These are phyloP conservation scores for Cyclostephanos invisitatus DNA, from an alignment of 108 stramenopile genomes.

Conservation along the genomic window DNA sequence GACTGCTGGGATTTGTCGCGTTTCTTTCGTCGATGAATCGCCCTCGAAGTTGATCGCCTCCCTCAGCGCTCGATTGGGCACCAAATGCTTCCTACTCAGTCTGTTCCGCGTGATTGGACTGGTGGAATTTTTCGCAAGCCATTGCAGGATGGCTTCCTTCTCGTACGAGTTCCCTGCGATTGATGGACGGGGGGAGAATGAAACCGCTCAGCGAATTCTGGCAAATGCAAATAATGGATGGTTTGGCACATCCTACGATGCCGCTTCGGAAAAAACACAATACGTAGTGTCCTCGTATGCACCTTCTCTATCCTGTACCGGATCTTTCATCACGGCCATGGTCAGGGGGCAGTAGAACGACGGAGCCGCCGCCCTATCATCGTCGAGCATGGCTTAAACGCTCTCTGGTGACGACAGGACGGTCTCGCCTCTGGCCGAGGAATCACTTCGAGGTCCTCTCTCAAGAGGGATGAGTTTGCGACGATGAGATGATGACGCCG, in stretches of 20 bases:
- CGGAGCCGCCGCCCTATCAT: not conserved
- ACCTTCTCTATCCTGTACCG: slow-evolving; percentile 41
- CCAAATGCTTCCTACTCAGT: slow-evolving; percentile 10
- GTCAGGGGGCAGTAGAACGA: slow-evolving; percentile 38
- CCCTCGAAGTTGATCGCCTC: slow-evolving; percentile 25
- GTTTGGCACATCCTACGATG: not conserved
- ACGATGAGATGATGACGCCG: not conserved
- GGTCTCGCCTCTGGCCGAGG: not conserved
- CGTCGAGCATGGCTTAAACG: not conserved
- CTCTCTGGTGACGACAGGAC: not conserved
- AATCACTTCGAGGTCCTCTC: not conserved
- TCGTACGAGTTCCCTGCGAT: slow-evolving; percentile 24
- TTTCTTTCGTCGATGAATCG: not conserved
- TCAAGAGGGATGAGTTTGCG: not conserved
- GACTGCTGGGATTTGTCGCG: not conserved
- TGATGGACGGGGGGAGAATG: not conserved
- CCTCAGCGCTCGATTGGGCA: slow-evolving; percentile 25
- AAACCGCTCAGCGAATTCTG: not conserved
- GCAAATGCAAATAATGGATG: not conserved
- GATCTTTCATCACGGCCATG: slow-evolving; percentile 28
- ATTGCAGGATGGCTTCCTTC: slow-evolving; percentile 17
- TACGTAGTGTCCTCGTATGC: too few species aligned
- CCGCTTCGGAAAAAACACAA: not conserved
- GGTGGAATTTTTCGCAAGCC: slow-evolving; percentile 19
- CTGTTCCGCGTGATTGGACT: slow-evolving; percentile 30